phyloP scores from a whole-genome alignment of 176 grass and related monocot genomes.

The Phoenix dactylifera region DNA sequence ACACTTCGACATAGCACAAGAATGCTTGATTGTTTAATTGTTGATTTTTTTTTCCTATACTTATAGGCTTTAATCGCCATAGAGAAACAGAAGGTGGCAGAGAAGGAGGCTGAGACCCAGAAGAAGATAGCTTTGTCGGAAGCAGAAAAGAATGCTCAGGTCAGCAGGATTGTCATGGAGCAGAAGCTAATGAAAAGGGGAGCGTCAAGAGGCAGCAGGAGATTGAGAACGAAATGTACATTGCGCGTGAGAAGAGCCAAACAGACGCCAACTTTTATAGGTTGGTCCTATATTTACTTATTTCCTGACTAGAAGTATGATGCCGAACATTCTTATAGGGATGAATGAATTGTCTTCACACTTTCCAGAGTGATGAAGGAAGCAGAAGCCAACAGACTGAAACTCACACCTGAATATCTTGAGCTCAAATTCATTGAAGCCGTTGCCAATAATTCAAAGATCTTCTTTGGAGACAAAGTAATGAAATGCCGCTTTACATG shows the following conservation, averaged over 20 bases:
- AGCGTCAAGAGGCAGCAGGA: constrained; percentile 79
- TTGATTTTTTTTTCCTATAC: not conserved
- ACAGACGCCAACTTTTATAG: constrained; percentile 82
- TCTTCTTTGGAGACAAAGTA: constrained; percentile 99
- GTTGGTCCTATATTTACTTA: constrained; percentile 19
- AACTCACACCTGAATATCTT: constrained; percentile 83
- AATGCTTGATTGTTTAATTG: too few species aligned
- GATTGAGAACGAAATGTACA: constrained; percentile 94
- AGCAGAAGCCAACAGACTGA: constrained; percentile 82
- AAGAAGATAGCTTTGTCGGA: constrained; percentile 94
- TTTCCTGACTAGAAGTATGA: not conserved
- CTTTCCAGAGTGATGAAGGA: constrained; percentile 65
- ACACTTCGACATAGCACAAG: too few species aligned
- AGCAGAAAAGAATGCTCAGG: constrained; percentile 94
- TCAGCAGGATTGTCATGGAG: constrained; percentile 92
- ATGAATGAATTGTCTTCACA: not conserved
- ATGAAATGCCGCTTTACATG: not conserved
- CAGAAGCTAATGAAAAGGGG: constrained; percentile 89
- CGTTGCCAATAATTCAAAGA: constrained; percentile 90
- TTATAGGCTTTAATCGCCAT: constrained; percentile 73
- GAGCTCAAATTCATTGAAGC: constrained; percentile 98
- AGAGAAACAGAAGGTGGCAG: constrained; percentile 88
- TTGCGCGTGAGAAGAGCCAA: constrained; percentile 66
- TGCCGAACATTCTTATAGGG: not conserved
- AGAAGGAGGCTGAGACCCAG: constrained; percentile 97